Percentiles rank a stretch among this genome's conserved stretches.
These are phyloP conservation scores for Entonaema liquescens DNA, from an alignment of 495 filamentous ascomycete genomes.

Conservation along the genomic window DNA sequence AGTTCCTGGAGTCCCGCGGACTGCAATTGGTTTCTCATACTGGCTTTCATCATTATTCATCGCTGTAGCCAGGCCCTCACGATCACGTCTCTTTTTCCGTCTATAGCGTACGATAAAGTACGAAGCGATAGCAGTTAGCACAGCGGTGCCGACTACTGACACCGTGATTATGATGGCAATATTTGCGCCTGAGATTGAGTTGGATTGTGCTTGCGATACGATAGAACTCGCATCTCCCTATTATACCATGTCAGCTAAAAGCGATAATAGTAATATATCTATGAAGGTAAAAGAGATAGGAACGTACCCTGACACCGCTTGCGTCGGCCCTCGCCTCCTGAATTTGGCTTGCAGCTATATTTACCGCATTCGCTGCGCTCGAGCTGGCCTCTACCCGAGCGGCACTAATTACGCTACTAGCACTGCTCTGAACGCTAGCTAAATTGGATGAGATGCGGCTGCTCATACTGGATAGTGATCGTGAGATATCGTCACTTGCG, in stretches of 20 bases:
- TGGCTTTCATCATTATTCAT: constrained; percentile 15
- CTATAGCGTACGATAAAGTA: constrained; percentile 48
- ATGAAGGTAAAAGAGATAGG: not conserved
- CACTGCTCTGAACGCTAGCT: constrained; percentile 42
- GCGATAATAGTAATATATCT: not conserved
- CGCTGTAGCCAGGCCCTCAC: constrained; percentile 10
- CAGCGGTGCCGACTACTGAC: constrained; percentile 51
- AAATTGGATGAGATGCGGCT: constrained; percentile 30
- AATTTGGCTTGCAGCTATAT: constrained; percentile 49
- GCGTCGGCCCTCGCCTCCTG: constrained; percentile 48
- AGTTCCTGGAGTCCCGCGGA: constrained; percentile 28
- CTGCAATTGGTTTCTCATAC: constrained; percentile 30
- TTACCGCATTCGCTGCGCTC: constrained; percentile 41
- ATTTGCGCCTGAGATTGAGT: constrained; percentile 49
- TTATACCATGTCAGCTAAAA: constrained; percentile 19
- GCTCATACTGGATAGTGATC: constrained; percentile 41
- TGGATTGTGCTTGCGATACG: constrained; percentile 45
- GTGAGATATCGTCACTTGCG: constrained; percentile 36
- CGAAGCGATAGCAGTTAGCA: constrained; percentile 48
- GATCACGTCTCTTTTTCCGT: constrained; percentile 37
- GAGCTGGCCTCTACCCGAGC: constrained; percentile 41
- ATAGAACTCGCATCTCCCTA: constrained; percentile 44
- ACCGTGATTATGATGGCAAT: constrained; percentile 47
- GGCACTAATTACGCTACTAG: constrained; percentile 34
- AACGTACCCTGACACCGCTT: constrained; percentile 47